Base-by-base conservation (phyloP, 2,329 filamentous ascomycete species). In the Cercospora sp. region DNA sequence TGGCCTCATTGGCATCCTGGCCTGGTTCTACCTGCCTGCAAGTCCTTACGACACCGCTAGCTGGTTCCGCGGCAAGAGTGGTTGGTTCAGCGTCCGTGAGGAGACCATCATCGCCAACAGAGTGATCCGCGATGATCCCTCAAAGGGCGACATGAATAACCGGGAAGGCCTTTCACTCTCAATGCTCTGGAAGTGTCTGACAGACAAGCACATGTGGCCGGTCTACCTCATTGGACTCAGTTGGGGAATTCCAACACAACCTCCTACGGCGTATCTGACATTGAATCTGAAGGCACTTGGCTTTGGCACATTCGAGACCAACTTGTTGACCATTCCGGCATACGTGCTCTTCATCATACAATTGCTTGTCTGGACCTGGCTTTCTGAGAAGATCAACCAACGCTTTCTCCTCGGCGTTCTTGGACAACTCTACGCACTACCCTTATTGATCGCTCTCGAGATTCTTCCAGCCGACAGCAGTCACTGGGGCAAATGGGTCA, bases 51-150 rank as follows among this genome's bases (percentile, higher is more conserved):
- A 88, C 60, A 93, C 91, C 3, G 86, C 84, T 9, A 84, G 85
- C 20, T 78, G 83, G 55, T 84, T 92, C 69, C 36, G 36, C 13
- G 85, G 87, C 2, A 87, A 87, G 65, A 65, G 72, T 9, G 89
- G 89, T 6, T 90, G 87, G 85, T 90, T 90, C 75, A 85, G 75
- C 2, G 85, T 88, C 45, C 83, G 82, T 1, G 88, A 89, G 67
- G 87, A 89, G 72, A 79, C 80, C 57, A 90, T 90, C 72, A 84
- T 90, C 70, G 86, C 90, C n/a, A 90, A 90, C 72, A 82, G 87
- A 1, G 79, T 87, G n/a, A 79, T 89, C 1, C 84, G 88, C 1
- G 88, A 90, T 57, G 88, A 89, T 72, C 86, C 86, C 0, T 83
- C 81, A 60, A 88, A 88, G 69, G 85, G 85, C 16, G 83, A 83